Evolutionary conservation across 495 filamentous ascomycete genomes (phyloP).

Genomic region (Aspergillus carlsbadensis): DNA sequence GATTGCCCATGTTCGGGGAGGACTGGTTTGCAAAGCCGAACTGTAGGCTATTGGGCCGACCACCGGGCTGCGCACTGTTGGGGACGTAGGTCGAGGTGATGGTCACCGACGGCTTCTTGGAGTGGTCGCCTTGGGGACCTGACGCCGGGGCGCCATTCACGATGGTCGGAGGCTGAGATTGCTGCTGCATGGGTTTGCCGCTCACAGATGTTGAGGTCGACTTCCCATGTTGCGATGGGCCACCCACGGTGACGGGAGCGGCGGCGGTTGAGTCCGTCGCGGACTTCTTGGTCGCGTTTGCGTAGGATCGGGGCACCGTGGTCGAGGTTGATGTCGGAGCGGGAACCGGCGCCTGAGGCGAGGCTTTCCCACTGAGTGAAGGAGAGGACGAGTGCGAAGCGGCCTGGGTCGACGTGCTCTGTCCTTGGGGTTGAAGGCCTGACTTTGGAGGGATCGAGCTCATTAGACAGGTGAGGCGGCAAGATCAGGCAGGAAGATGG

Average conservation of each 20-base stretch:
- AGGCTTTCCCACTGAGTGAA: slow-evolving; percentile 55
- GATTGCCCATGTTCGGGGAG: slow-evolving; percentile 65
- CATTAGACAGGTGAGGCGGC: slow-evolving; percentile 46
- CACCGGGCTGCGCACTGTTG: slow-evolving; percentile 67
- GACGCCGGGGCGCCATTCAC: slow-evolving; percentile 64
- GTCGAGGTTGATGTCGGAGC: slow-evolving; percentile 51
- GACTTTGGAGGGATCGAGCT: slow-evolving; percentile 50
- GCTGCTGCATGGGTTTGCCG: slow-evolving; percentile 66
- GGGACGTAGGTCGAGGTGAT: slow-evolving; percentile 77
- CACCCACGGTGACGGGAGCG: slow-evolving; percentile 66
- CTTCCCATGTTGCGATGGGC: slow-evolving; percentile 80
- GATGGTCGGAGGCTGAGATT: slow-evolving; percentile 50
- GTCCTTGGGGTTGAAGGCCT: slow-evolving; percentile 54
- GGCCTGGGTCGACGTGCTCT: slow-evolving; percentile 50
- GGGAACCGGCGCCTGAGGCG: slow-evolving; percentile 53
- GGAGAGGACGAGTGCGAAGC: slow-evolving; percentile 50
- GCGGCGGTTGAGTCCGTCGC: slow-evolving; percentile 66
- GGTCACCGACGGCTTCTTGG: slow-evolving; percentile 80
- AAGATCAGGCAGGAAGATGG: slow-evolving; percentile 9
- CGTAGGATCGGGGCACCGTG: slow-evolving; percentile 58
- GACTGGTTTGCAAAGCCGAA: slow-evolving; percentile 70
- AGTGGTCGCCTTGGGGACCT: slow-evolving; percentile 67
- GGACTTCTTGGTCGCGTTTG: slow-evolving; percentile 78
- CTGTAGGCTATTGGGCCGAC: slow-evolving; percentile 63
- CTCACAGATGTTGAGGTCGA: slow-evolving; percentile 75